A percentile compares a stretch with the other conserved stretches of the same genome.
Evolutionary conservation across 2,329 filamentous ascomycete genomes (phyloP).

Genomic region (Colletotrichum sp.): DNA sequence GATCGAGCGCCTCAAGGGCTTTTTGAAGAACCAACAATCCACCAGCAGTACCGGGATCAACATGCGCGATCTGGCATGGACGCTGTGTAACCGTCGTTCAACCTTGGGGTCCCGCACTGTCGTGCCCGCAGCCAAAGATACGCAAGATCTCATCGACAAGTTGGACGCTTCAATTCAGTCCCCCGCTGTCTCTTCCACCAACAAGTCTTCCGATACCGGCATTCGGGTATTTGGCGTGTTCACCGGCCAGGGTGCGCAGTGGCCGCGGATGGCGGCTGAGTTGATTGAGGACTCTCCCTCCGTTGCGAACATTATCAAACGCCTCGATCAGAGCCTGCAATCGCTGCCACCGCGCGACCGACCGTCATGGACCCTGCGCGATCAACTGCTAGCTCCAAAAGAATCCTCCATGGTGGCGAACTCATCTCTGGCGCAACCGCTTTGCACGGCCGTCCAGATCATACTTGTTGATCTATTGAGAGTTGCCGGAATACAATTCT

Average conservation of each 20-base stretch:
- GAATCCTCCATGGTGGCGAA: constrained; percentile 20
- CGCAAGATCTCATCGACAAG: background rate
- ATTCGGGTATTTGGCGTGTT: constrained; percentile 29
- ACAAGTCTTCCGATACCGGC: background rate
- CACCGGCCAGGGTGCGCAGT: constrained; percentile 37
- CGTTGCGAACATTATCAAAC: constrained; percentile 14
- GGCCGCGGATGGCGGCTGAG: constrained; percentile 27
- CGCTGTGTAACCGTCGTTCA: background rate
- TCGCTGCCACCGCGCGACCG: constrained; percentile 23
- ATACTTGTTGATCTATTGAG: constrained; percentile 31
- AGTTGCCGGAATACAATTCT: constrained; percentile 34
- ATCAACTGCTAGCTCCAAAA: constrained; percentile 23
- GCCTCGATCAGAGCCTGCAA: constrained; percentile 24
- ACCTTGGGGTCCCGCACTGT: background rate
- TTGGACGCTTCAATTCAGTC: background rate
- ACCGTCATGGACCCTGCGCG: constrained; percentile 29
- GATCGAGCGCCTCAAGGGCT: background rate
- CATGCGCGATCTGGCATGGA: background rate
- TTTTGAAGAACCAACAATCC: background rate
- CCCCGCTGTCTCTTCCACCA: background rate
- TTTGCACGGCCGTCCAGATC: constrained; percentile 33
- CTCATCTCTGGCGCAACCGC: constrained; percentile 32
- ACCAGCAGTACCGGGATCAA: background rate
- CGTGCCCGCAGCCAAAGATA: background rate
- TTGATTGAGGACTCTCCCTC: constrained; percentile 8